Evolutionary conservation across 225 moss, liverwort and hornwort genomes (phyloP).

Genomic region (Physcomitrellopsis africana): DNA sequence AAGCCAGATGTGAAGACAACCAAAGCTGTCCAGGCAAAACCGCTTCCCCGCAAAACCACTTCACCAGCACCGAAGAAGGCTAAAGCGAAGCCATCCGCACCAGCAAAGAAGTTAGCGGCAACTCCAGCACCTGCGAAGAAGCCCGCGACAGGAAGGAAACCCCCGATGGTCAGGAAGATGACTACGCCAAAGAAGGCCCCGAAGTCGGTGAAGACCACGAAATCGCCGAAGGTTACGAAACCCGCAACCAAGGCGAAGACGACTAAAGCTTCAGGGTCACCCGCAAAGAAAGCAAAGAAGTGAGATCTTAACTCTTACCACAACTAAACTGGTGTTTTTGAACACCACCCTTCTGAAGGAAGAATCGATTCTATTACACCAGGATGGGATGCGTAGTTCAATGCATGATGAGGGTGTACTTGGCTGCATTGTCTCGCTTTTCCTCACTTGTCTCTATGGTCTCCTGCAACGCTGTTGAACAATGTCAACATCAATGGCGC

Average conservation of each 20-base stretch:
- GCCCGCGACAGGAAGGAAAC: conserved; percentile 36
- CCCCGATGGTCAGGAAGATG: conserved; percentile 48
- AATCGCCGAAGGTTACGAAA: conserved; percentile 45
- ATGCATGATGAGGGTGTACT: neutral
- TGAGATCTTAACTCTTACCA: conserved; percentile 29
- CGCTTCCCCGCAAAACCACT: conserved; percentile 30
- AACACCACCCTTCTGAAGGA: conserved; percentile 27
- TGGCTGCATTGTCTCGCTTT: no score
- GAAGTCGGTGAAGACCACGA: conserved; percentile 40
- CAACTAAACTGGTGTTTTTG: conserved; percentile 39
- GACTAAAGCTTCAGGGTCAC: conserved; percentile 41
- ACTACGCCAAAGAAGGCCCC: conserved; percentile 61
- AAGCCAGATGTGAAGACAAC: conserved; percentile 41
- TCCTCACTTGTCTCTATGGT: no score
- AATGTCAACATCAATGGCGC: no score
- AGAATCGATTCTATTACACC: neutral
- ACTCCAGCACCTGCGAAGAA: conserved; percentile 37
- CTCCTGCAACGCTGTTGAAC: no score
- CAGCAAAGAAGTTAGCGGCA: conserved; percentile 40
- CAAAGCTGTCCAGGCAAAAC: conserved; percentile 25
- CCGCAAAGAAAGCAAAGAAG: conserved; percentile 65
- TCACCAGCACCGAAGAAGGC: conserved; percentile 38
- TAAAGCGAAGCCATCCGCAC: conserved; percentile 31
- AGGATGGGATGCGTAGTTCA: neutral
- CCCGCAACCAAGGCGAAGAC: conserved; percentile 57